Evolutionary conservation across 192 early-diverging fungal species (phyloP), one percentile per base, ranked within the genome.

Genomic region (Spizellomyces sp.): DNA sequence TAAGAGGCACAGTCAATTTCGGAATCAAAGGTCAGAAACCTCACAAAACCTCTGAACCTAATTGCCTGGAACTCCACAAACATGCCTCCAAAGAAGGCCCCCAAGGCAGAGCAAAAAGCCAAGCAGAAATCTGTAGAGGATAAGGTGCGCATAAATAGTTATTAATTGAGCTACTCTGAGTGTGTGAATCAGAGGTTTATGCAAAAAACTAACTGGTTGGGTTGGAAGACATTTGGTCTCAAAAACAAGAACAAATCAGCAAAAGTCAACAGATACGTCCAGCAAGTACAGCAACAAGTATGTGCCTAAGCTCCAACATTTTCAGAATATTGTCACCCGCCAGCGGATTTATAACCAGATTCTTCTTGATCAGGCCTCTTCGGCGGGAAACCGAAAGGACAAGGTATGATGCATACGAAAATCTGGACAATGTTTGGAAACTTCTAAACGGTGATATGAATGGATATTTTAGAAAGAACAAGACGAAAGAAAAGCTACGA

Each of bases 171-270:
- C 14, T 4, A 14, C 9, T 22, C n/a, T 64, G 27, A 36, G 3
- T 58, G 15, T 17, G 2, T 66, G 21, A 17, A 56, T n/a, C 45
- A 19, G 22, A 50, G 58, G 6, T 61, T 43, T 14, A 15, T 60
- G 19, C 3, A 22, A 9, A 0, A 10, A 70, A 45, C 27, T 62
- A 12, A 43, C 45, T 65, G 57, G 59, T 41, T 3, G 8, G 9
- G 19, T n/a, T 9, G 44, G 10, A 9, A 96, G 87, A 98, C 95
- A 54, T 98, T 99, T 83, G 95, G 98, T 50, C 84, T 99, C 55
- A 99, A 99, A 76, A 98, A 98, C 86, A 98, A 98, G 80, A 98
- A 98, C 83, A 95, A 94, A 69, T 96, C 94, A 36, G 86, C 86
- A 63, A 99, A 99, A 81, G 94, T 96, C 27, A 43, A 71, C 4